Evolutionary conservation across 106 monocot genomes (phyloP).

Genomic region (Triglochin maritima): DNA sequence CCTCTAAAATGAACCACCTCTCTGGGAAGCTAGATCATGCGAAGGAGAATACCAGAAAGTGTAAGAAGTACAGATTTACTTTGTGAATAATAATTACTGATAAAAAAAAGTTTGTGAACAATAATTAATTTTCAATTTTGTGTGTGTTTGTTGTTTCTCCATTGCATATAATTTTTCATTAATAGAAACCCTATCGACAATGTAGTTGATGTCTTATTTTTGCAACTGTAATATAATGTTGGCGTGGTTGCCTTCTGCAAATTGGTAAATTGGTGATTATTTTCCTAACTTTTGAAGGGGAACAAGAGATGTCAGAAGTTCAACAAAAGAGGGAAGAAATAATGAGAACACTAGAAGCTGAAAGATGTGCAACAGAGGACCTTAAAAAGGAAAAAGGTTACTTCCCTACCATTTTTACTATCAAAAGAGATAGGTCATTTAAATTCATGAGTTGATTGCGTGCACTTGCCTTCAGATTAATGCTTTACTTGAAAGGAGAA

Average conservation of each 20-base stretch:
- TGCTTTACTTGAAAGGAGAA: too few species aligned
- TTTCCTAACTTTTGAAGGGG: conserved; percentile 25
- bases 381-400: conserved; percentile 59
- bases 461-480: too few species aligned
- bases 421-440: neutral
- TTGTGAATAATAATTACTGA: neutral
- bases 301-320: conserved; percentile 46
- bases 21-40: conserved; percentile 54
- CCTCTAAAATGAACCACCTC: conserved; percentile 33
- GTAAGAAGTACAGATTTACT: conserved; percentile 13
- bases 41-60: conserved; percentile 35
- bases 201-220: too few species aligned
- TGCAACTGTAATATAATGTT: neutral
- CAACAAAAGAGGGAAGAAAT: conserved; percentile 55
- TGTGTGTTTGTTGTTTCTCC: too few species aligned
- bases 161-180: too few species aligned
- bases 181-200: too few species aligned
- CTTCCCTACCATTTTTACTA: neutral
- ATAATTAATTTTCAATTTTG: too few species aligned
- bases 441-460: neutral
- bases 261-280: neutral
- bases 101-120: too few species aligned
- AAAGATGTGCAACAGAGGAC: conserved; percentile 25
- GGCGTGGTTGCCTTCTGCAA: neutral
- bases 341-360: conserved; percentile 31